phyloP scores from a whole-genome alignment of 768 basidiomycete species.

The Multifurca ochricompacta region DNA sequence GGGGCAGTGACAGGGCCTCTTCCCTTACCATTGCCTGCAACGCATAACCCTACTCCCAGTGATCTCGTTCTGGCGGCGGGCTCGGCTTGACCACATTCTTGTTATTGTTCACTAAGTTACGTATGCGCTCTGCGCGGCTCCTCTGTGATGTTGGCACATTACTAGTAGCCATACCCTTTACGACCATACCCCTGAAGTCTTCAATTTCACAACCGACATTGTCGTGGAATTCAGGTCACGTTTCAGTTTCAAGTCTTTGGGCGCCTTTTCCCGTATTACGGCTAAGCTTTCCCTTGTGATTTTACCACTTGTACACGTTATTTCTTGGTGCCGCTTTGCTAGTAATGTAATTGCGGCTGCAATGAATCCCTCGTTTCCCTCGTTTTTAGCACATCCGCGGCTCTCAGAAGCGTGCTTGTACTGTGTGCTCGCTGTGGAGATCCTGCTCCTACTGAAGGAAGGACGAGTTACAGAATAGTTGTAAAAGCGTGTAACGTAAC shows the following conservation, averaged over 20 bases:
- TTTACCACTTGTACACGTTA: not conserved
- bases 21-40: constrained; percentile 1
- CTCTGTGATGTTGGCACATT: not conserved
- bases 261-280: not conserved
- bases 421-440: not conserved
- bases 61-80: not conserved
- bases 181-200: not conserved
- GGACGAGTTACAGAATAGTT: too few relatives aligned
- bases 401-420: not conserved
- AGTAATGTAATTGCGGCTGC: not conserved
- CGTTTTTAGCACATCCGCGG: not conserved
- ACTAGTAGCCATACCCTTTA: not conserved
- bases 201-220: not conserved
- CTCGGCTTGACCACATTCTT: not conserved
- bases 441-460: too few relatives aligned
- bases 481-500: too few relatives aligned
- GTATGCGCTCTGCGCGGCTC: not conserved
- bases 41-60: not conserved
- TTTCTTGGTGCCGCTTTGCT: not conserved
- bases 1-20: constrained; percentile 4
- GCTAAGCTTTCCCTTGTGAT: not conserved
- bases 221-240: not conserved
- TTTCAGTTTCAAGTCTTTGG: not conserved
- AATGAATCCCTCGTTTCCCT: not conserved
- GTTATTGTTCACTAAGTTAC: too few relatives aligned